Percentiles rank a stretch among this genome's conserved stretches.
Evolutionary conservation across 768 basidiomycete species (phyloP).

Genomic region (Suillus decipiens): DNA sequence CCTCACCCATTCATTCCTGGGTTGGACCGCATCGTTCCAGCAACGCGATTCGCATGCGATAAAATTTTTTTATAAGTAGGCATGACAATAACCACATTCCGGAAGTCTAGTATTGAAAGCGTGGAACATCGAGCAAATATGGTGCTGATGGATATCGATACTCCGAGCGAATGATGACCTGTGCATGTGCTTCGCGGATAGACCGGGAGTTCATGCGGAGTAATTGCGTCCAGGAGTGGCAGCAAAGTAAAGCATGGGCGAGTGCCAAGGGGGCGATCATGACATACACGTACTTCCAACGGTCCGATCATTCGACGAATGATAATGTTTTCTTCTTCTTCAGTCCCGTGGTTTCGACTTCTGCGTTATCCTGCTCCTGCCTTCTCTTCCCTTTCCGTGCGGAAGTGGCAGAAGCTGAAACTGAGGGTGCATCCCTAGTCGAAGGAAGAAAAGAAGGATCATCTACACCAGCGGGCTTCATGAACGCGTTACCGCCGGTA

Average conservation of each 20-base stretch:
- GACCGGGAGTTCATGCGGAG: background rate
- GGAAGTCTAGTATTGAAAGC: background rate
- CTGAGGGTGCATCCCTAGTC: conserved; percentile 2
- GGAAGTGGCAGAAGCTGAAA: conserved; percentile 1
- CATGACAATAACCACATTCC: conserved; percentile 1
- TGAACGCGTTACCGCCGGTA: conserved; percentile 31
- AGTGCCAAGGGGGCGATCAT: conserved; percentile 20
- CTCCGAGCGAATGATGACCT: background rate
- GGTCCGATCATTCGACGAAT: conserved; percentile 26
- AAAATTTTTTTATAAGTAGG: background rate
- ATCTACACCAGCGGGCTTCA: conserved; percentile 62
- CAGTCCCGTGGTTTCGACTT: conserved; percentile 19
- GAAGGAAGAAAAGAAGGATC: conserved; percentile 35
- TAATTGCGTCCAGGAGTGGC: background rate
- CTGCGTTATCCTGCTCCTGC: conserved; percentile 26
- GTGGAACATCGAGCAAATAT: conserved; percentile 2
- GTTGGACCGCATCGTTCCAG: no score
- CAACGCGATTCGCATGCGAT: conserved; percentile 3
- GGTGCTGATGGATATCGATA: background rate
- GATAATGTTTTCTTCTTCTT: conserved; percentile 28
- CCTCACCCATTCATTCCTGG: background rate
- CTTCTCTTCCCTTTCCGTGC: conserved; percentile 21
- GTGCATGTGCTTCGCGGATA: no score
- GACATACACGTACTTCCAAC: conserved; percentile 26
- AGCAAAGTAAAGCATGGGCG: background rate